Evolutionary conservation across 2,329 filamentous ascomycete species (phyloP).

Genomic region (Penicillium fuscoglaucum): DNA sequence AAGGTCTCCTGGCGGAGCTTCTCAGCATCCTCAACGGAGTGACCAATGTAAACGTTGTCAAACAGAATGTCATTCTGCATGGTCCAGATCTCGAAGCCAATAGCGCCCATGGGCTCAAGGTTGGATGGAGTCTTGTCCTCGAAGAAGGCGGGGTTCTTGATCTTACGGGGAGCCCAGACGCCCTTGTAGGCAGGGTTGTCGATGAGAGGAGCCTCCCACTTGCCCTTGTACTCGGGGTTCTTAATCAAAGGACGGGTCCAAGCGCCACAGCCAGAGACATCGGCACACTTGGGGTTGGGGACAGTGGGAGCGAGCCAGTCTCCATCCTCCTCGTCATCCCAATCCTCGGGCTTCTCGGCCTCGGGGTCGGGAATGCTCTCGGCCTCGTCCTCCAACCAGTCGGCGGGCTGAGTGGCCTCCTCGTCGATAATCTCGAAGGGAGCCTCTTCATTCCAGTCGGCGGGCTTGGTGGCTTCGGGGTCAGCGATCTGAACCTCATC

Average conservation of each 20-base stretch:
- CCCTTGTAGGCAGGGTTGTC: slow-evolving; percentile 99
- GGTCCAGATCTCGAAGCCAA: slow-evolving; percentile 99
- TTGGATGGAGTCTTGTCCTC: slow-evolving; percentile 97
- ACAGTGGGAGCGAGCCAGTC: slow-evolving; percentile 92
- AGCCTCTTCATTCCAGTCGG: slow-evolving; percentile 98
- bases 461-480: slow-evolving; percentile 91
- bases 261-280: slow-evolving; percentile 87
- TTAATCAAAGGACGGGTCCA: slow-evolving; percentile 90
- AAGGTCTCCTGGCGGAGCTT: slow-evolving; percentile 88
- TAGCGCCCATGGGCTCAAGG: slow-evolving; percentile 90
- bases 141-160: slow-evolving; percentile 92
- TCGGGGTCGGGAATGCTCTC: slow-evolving; percentile 83
- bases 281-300: slow-evolving; percentile 92
- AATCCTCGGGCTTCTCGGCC: slow-evolving; percentile 96
- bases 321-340: slow-evolving; percentile 99
- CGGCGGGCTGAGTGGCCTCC: slow-evolving; percentile 84
- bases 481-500: slow-evolving; percentile 89
- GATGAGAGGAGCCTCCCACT: slow-evolving; percentile 88
- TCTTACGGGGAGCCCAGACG: slow-evolving; percentile 90
- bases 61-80: slow-evolving; percentile 99
- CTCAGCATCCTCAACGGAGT: slow-evolving; percentile 89
- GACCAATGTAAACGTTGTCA: slow-evolving; percentile 99
- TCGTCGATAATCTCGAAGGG: slow-evolving; percentile 95
- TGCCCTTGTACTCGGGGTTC: slow-evolving; percentile 98
- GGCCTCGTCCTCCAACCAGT: slow-evolving; percentile 93